Evolutionary conservation across 495 filamentous ascomycete genomes (phyloP), one percentile per base, ranked within the genome.

Genomic region (Usnea hakonensis): DNA sequence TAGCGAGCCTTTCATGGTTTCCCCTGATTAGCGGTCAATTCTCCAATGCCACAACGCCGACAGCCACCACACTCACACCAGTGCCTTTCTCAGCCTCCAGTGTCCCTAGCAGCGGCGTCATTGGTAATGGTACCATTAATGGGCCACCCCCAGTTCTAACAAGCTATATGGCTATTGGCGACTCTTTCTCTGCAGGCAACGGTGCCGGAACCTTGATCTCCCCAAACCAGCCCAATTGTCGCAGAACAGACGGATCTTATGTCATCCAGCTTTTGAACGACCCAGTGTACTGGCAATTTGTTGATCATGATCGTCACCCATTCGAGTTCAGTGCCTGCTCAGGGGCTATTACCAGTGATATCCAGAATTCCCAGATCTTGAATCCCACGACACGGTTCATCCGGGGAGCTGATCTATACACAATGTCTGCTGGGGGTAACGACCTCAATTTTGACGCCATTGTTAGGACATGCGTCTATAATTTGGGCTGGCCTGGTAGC

Each of bases 121-220:
- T n/a, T n/a, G n/a, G n/a, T n/a, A n/a, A n/a, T n/a, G n/a, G n/a
- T n/a, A n/a, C n/a, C n/a, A n/a, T n/a, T n/a, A n/a, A n/a, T n/a
- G n/a, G n/a, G n/a, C n/a, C n/a, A n/a, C n/a, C n/a, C n/a, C n/a
- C n/a, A n/a, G n/a, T n/a, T n/a, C n/a, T n/a, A n/a, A n/a, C n/a
- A n/a, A n/a, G n/a, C n/a, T 60, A 60, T n/a, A 60, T 60, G 41
- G 58, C 58, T n/a, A 26, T 60, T 19, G 58, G 58, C 5, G 58
- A 60, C 43, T 60, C 58, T 2, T 48, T 60, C 30, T 60, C 58
- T 0, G 58, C 58, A 28, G 58, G 58, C 23, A 30, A 30, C 4
- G 33, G 46, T 35, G 46, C 41, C 17, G 41, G 58, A 30, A 52
- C 17, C 8, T 16, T 30, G 26, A 26, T 60, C 40, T 36, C 41